Evolutionary conservation across 345 rosid species (phyloP).

Genomic region (Draba incana): DNA sequence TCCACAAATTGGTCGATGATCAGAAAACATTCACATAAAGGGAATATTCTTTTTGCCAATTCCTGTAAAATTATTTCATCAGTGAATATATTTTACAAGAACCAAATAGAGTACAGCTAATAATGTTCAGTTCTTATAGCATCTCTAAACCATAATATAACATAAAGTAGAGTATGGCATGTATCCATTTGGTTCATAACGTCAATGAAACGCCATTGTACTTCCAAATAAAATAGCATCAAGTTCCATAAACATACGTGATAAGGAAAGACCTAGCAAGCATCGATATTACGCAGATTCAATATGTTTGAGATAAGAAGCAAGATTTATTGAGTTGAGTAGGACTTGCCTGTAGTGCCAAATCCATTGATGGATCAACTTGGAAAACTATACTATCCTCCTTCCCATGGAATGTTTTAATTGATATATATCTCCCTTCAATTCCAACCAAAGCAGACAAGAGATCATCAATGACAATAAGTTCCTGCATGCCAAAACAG

Average conservation of each 20-base stretch:
- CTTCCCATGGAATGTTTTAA: slow-evolving; percentile 62
- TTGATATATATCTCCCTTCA: slow-evolving; percentile 89
- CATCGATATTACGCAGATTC: slow-evolving; percentile 10
- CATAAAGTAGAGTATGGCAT: slow-evolving; percentile 7
- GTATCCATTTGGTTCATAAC: slow-evolving; percentile 9
- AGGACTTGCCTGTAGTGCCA: slow-evolving; percentile 75
- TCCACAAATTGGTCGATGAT: slow-evolving; percentile 91
- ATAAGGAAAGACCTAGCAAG: slow-evolving; percentile 7
- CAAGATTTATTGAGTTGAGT: not conserved
- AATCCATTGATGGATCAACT: slow-evolving; percentile 88
- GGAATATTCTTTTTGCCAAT: slow-evolving; percentile 78
- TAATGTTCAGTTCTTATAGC: not conserved
- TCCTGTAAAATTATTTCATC: slow-evolving; percentile 60
- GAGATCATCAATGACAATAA: slow-evolving; percentile 87
- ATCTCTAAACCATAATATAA: slow-evolving; percentile 1
- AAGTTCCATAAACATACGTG: slow-evolving; percentile 13
- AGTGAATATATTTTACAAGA: slow-evolving; percentile 29
- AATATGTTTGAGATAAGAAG: slow-evolving; percentile 1
- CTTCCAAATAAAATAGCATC: not conserved
- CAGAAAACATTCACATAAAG: slow-evolving; percentile 82
- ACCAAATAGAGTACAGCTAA: not conserved
- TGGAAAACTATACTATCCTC: slow-evolving; percentile 68
- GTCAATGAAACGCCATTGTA: slow-evolving; percentile 11
- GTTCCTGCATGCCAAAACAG: slow-evolving; percentile 60
- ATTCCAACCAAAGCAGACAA: slow-evolving; percentile 90